Conservation (phyloP, 2,329 filamentous ascomycete species). For the Cadophora sp. region DNA sequence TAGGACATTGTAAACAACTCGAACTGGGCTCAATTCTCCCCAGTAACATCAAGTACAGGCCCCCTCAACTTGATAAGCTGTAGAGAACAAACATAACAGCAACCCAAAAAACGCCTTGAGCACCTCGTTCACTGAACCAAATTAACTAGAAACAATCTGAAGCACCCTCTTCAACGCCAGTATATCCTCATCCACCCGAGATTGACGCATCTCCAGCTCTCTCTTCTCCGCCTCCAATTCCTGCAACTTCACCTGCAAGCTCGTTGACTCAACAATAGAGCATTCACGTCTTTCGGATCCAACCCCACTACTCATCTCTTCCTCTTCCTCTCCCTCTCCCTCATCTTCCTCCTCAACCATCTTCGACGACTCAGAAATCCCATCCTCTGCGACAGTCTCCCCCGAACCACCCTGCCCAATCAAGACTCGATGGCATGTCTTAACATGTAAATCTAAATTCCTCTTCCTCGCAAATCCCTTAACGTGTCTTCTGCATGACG, state of each 20-base stretch:
- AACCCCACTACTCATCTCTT: not conserved
- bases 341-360: not conserved
- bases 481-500: not conserved
- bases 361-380: too few species aligned
- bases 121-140: too few species aligned
- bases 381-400: too few species aligned
- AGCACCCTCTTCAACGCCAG: conserved; percentile 10
- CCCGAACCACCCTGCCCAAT: too few species aligned
- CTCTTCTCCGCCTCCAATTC: conserved; percentile 11
- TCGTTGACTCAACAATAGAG: too few species aligned
- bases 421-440: too few species aligned
- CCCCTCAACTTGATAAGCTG: too few species aligned
- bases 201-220: conserved; percentile 11
- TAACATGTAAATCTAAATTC: conserved; percentile 1
- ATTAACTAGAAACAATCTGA: not conserved
- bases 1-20: not conserved
- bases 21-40: too few species aligned
- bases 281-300: not conserved
- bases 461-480: conserved; percentile 7
- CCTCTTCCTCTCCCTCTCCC: not conserved
- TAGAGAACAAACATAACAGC: not conserved
- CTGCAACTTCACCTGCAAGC: not conserved
- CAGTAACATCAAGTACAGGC: too few species aligned
- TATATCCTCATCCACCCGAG: conserved; percentile 16
- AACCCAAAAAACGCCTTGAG: too few species aligned